These are phyloP conservation scores for Rhododendron ovatum DNA, from an alignment of 148 eudicot species.

Conservation along the genomic window DNA sequence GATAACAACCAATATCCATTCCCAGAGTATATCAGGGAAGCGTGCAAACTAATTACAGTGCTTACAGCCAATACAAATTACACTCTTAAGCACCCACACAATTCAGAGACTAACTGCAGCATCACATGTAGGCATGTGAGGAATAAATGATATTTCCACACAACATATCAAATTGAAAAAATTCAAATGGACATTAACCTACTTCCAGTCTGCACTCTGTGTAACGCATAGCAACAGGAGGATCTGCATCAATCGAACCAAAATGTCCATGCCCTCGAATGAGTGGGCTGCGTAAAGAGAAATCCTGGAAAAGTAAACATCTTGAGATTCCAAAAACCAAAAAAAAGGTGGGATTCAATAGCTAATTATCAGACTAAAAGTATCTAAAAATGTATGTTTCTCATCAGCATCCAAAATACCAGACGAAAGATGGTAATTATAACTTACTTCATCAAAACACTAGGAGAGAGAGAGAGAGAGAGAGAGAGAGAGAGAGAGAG, in stretches of 20 bases:
- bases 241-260: constrained; percentile 97
- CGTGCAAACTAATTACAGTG: background rate
- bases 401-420: background rate
- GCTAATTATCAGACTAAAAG: background rate
- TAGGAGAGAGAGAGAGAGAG: background rate
- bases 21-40: background rate
- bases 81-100: background rate
- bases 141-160: background rate
- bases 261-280: constrained; percentile 95
- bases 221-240: constrained; percentile 99
- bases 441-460: background rate
- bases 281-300: constrained; percentile 87
- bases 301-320: constrained; percentile 52
- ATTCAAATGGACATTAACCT: constrained; percentile 16
- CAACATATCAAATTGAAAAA: background rate
- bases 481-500: background rate
- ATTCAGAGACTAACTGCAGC: background rate
- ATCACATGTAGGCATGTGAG: background rate
- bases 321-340: background rate
- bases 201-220: constrained; percentile 98
- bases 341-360: background rate
- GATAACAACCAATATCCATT: background rate
- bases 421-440: background rate
- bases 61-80: background rate
- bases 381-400: background rate